phyloP scores from a whole-genome alignment of 2,329 filamentous ascomycete species.

The Orbilia ellipsospora region DNA sequence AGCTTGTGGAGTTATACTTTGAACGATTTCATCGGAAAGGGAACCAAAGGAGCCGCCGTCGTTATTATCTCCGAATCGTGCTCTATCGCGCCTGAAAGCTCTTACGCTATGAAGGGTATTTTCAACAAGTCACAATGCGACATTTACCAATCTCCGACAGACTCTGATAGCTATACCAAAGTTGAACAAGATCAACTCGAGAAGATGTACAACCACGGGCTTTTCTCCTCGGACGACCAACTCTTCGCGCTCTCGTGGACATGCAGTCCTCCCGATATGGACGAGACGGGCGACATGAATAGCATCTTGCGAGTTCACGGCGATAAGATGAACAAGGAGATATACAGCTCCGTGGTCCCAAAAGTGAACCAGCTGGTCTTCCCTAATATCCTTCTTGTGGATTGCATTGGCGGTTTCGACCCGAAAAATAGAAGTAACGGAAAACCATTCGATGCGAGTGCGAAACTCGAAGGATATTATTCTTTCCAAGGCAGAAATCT shows the following conservation, averaged over 20 bases:
- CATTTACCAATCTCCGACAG: slow-evolving; percentile 3
- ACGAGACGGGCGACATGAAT: not conserved
- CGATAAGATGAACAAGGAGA: slow-evolving; percentile 13
- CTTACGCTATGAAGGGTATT: slow-evolving; percentile 16
- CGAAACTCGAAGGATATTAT: not conserved
- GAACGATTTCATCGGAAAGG: slow-evolving; percentile 15
- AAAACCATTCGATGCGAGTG: not conserved
- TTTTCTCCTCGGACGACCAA: slow-evolving; percentile 1
- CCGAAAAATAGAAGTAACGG: slow-evolving; percentile 5
- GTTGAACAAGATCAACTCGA: slow-evolving; percentile 12
- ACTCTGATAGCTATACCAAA: slow-evolving; percentile 1
- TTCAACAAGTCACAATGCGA: slow-evolving; percentile 26
- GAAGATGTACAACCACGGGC: slow-evolving; percentile 22
- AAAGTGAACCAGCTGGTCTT: slow-evolving; percentile 15
- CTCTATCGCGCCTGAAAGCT: slow-evolving; percentile 5
- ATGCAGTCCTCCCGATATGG: not conserved
- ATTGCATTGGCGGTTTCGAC: slow-evolving; percentile 14
- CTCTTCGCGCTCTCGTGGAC: slow-evolving; percentile 26
- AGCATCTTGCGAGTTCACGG: slow-evolving; percentile 6
- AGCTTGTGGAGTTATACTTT: slow-evolving; percentile 60
- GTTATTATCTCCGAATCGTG: slow-evolving; percentile 17
- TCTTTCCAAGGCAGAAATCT: slow-evolving; percentile 31
- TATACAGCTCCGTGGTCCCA: slow-evolving; percentile 4
- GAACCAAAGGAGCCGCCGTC: slow-evolving; percentile 8
- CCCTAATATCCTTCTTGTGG: slow-evolving; percentile 25